Base-by-base conservation (phyloP, 306 rosid genomes). In the Chamaecrista fasciculata region DNA sequence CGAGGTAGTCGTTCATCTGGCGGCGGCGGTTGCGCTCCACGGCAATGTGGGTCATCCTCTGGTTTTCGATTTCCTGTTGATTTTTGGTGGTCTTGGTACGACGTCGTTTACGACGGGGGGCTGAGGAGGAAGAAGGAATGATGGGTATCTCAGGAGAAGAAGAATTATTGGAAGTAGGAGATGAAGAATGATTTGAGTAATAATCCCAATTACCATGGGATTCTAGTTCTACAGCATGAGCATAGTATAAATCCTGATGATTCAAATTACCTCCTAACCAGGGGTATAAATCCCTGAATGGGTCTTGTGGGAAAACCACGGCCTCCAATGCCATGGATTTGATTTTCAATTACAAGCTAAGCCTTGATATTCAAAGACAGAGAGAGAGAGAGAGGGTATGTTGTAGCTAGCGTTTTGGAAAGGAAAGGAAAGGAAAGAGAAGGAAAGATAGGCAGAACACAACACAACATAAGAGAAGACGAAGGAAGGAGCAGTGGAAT, bases 1-100 rank as follows among this genome's bases (percentile, higher is more conserved):
- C 73, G 0, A 93, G 87, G 78, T 93, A 93, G 31, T 93, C 91
- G 29, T 93, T 93, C 98, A 93, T 93, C 76, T 88, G 97, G 52
- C 86, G 87, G 14, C 98, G 81, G 21, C 98, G 88, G 64, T 93
- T 90, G 69, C 98, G 88, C 82, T 93, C 98, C 1, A 93, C 96
- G 0, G 90, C 84, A 86, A 93, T 93, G 92, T 91, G 97, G 14
- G 97, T 88, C 89, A 86, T 91, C 82, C 95, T 82, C 78, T 91
- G 95, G 75, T 86, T 92, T 81, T 92, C 98, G 18, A 92, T 85
- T 61, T 90, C 98, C 40, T 90, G 96, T 29, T 76, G 81, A 84
- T 93, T 93, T 69, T 88, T 90, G 15, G 86, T 39, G 71, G 51
- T 80, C 71, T 79, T 87, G 21, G 83, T 86, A 6, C 97, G 89